Base-by-base conservation (phyloP, 306 rosid species). In the Nissolia schottii region DNA sequence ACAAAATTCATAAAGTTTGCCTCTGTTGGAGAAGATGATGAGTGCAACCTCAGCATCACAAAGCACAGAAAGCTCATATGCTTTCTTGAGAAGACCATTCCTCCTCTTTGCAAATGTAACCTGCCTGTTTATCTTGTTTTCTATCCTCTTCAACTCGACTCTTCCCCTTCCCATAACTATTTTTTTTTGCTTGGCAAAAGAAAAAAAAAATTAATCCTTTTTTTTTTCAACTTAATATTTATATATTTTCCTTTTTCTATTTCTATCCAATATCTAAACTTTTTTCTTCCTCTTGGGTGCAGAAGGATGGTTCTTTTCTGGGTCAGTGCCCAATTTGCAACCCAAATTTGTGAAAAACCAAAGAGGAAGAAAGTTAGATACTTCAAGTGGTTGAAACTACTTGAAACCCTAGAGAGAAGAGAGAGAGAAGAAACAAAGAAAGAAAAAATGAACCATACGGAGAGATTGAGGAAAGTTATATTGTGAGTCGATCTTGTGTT, bases 31-130 rank as follows among this genome's bases (percentile, higher is more conserved):
- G 92, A 92, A 92, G 90, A 92, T 63, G 85, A 92, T 84, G 74
- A 92, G 96, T 40, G 97, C 97, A 84, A 92, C 97, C 81, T 92
- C 97, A 75, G 96, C 97, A 71, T 89, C 97, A 81, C 96, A 92
- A 45, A 92, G 96, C 77, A 89, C 85, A 74, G 96, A 89, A 24
- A 92, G 89, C 81, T 92, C 97, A 74, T 92, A 92, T 3, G 97
- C 97, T 80, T 92, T 92, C 89, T 92, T 92, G 64, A 92, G 88
- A 60, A 92, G 87, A 14, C 97, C 97, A 81, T 89, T 92, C 62
- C 97, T 92, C 48, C 97, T 87, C 85, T 92, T 89, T 19, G 97
- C 92, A 84, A 92, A 92, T 7, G 97, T 92, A 2, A 92, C 97
- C 48, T 92, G 97, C 78, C 97, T 89, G 90, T 92, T 92, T 83